These are phyloP conservation scores for Aspergillus tubingensis DNA, from an alignment of 2,329 filamentous ascomycete genomes.

Conservation along the genomic window DNA sequence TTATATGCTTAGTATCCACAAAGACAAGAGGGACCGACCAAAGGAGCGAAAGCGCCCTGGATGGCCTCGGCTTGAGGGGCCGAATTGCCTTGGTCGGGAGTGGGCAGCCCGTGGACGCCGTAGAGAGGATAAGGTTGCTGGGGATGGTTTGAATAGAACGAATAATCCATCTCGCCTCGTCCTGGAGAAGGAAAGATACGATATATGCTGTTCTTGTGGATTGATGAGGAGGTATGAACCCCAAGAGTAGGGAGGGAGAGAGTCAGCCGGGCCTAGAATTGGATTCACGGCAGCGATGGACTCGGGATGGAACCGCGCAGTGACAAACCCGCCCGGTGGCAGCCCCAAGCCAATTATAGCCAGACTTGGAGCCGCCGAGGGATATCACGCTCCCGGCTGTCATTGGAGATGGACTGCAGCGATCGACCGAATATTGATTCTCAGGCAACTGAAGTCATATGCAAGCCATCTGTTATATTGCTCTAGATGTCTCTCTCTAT, in stretches of 20 bases:
- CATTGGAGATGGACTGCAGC: background rate
- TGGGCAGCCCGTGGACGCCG: slow-evolving; percentile 15
- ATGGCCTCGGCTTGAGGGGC: slow-evolving; percentile 48
- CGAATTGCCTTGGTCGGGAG: slow-evolving; percentile 37
- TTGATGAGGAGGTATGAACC: background rate
- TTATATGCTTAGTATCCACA: background rate
- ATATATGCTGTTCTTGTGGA: background rate
- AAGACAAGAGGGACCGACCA: slow-evolving; percentile 20
- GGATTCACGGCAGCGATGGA: background rate
- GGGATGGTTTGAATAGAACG: slow-evolving; percentile 12
- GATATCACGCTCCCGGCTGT: background rate
- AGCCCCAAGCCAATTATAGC: background rate
- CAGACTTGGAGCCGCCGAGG: background rate
- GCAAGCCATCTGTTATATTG: too few species aligned
- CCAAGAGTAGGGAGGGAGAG: background rate
- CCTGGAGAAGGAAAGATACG: background rate
- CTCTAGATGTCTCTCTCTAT: too few species aligned
- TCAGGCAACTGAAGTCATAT: background rate
- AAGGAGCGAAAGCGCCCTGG: slow-evolving; percentile 43
- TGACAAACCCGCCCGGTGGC: background rate
- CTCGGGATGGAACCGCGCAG: background rate
- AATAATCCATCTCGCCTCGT: slow-evolving; percentile 16
- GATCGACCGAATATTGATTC: background rate
- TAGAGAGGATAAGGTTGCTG: slow-evolving; percentile 13
- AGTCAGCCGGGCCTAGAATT: slow-evolving; percentile 1